Evolutionary conservation across 805 yeast species (phyloP).

Genomic region (Ogataea dorogensis): DNA sequence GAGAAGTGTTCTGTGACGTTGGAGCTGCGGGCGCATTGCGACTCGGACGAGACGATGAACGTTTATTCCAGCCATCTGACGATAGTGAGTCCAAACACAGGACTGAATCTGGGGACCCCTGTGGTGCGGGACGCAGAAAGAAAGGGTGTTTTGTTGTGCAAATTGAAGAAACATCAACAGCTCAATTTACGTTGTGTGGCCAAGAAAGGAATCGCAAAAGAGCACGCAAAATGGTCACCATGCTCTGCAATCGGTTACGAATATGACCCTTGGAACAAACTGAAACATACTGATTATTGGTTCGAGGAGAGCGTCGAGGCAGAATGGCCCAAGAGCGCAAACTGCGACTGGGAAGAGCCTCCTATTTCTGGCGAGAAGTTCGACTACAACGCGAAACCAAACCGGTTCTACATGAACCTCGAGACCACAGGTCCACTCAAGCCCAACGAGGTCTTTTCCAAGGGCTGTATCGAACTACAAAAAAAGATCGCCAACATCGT

Average conservation of each 20-base stretch:
- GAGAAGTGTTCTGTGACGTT: conserved; percentile 90
- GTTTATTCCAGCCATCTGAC: conserved; percentile 83
- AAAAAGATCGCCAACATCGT: conserved; percentile 87
- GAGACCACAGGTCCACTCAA: conserved; percentile 90
- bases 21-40: conserved; percentile 80
- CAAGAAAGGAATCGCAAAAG: conserved; percentile 95
- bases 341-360: conserved; percentile 95
- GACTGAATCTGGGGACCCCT: conserved; percentile 68
- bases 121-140: conserved; percentile 73
- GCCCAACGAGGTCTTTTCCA: conserved; percentile 84
- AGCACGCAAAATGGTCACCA: conserved; percentile 98
- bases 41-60: conserved; percentile 81
- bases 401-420: conserved; percentile 79
- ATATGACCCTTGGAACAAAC: conserved; percentile 98
- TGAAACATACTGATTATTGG: conserved; percentile 96
- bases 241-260: conserved; percentile 94
- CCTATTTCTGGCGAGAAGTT: conserved; percentile 85
- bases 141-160: conserved; percentile 88
- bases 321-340: conserved; percentile 92
- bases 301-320: conserved; percentile 81
- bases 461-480: conserved; percentile 83
- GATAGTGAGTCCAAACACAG: conserved; percentile 35
- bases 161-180: conserved; percentile 90
- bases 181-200: conserved; percentile 88
- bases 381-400: conserved; percentile 81